Conservation (phyloP, 768 basidiomycete genomes). For the Lyophyllum decastes region DNA sequence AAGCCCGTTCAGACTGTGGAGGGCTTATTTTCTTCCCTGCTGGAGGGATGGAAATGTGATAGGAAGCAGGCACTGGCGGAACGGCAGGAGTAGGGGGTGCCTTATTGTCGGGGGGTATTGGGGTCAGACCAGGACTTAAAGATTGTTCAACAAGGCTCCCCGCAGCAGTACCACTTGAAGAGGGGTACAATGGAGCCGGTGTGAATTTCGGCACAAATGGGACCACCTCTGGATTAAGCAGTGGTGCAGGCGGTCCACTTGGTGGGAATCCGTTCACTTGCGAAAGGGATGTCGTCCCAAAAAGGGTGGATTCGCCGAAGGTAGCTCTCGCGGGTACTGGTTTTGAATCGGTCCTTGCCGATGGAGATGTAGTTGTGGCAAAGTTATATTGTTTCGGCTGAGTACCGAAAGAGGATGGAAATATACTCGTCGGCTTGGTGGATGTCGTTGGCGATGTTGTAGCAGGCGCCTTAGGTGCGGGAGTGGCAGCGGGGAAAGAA, state of each 20-base stretch:
- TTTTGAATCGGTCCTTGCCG: slow-evolving; percentile 11
- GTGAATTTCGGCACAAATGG: slow-evolving; percentile 22
- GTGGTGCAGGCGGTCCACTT: neutral
- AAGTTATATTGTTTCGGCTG: neutral
- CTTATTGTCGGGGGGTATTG: slow-evolving; percentile 2
- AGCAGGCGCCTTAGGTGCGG: neutral
- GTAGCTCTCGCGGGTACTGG: neutral
- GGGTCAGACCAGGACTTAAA: slow-evolving; percentile 18
- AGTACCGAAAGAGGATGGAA: neutral
- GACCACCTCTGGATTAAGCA: slow-evolving; percentile 21
- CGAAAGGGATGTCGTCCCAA: neutral
- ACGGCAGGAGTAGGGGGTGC: slow-evolving; percentile 16
- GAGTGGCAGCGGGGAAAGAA: neutral
- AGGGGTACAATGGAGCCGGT: slow-evolving; percentile 1
- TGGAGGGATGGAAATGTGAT: slow-evolving; percentile 1
- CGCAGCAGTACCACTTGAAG: neutral
- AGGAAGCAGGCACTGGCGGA: slow-evolving; percentile 10
- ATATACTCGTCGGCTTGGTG: neutral
- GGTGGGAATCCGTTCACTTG: neutral
- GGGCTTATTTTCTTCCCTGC: neutral
- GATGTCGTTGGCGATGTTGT: neutral
- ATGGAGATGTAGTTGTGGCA: neutral
- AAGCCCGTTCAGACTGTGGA: slow-evolving; percentile 18
- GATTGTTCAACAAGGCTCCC: slow-evolving; percentile 8
- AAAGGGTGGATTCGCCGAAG: neutral